Evolutionary conservation across 805 yeast species (phyloP).

Genomic region (Suhomyces prunicola): DNA sequence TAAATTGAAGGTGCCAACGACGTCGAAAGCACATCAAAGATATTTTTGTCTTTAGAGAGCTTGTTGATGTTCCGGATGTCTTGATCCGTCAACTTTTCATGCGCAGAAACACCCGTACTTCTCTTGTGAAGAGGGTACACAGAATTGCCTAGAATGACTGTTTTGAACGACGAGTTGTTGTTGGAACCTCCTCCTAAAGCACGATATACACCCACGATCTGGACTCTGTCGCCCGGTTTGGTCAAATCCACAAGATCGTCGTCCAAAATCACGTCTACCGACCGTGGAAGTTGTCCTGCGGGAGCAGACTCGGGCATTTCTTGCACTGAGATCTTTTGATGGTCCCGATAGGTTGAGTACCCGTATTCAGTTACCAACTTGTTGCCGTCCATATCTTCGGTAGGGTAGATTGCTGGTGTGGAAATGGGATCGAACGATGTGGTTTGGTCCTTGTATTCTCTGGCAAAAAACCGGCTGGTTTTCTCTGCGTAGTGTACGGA

Average conservation of each 20-base stretch:
- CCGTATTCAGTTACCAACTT: constrained; percentile 90
- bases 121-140: constrained; percentile 85
- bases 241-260: constrained; percentile 90
- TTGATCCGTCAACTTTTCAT: constrained; percentile 64
- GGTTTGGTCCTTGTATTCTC: constrained; percentile 91
- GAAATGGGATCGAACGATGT: constrained; percentile 83
- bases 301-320: constrained; percentile 99
- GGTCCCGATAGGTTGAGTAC: constrained; percentile 86
- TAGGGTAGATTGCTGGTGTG: constrained; percentile 84
- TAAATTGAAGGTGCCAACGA: constrained; percentile 95
- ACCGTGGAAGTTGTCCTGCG: constrained; percentile 94
- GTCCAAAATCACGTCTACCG: constrained; percentile 87
- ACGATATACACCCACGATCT: constrained; percentile 89
- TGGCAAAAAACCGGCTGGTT: constrained; percentile 79
- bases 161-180: constrained; percentile 67
- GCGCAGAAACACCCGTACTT: constrained; percentile 78
- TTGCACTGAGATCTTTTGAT: constrained; percentile 88
- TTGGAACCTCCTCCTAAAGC: constrained; percentile 74
- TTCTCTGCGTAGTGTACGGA: constrained; percentile 91
- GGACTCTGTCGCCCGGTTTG: constrained; percentile 96
- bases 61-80: constrained; percentile 86
- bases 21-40: constrained; percentile 75
- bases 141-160: constrained; percentile 84
- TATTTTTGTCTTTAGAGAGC: constrained; percentile 63
- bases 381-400: constrained; percentile 89